These are phyloP conservation scores for Saraca asoca DNA, from an alignment of 331 rosid genomes.

Conservation along the genomic window DNA sequence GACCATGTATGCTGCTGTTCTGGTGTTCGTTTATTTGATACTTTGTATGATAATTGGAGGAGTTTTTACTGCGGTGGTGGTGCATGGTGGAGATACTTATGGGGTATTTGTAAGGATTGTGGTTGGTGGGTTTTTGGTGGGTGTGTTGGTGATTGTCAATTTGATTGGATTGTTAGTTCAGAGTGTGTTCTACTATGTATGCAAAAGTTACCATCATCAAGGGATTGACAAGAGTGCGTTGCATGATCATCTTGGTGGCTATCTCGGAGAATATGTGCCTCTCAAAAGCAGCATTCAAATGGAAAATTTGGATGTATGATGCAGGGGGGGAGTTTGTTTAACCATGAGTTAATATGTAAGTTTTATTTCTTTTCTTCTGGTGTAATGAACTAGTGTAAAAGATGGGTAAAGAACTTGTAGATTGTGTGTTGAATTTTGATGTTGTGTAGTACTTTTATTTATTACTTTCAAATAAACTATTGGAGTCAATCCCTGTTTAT, in stretches of 20 bases:
- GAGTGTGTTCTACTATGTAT: conserved; percentile 92
- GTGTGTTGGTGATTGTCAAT: conserved; percentile 81
- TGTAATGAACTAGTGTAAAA: conserved; percentile 35
- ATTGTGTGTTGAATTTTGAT: conserved; percentile 30
- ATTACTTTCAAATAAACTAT: conserved; percentile 16
- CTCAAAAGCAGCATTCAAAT: conserved; percentile 90
- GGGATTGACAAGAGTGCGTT: conserved; percentile 86
- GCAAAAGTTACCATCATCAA: conserved; percentile 89
- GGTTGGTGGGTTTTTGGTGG: conserved; percentile 82
- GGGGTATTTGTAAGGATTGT: conserved; percentile 65
- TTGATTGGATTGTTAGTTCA: conserved; percentile 81
- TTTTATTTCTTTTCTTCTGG: conserved; percentile 14
- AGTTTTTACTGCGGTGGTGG: conserved; percentile 67
- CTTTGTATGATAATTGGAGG: conserved; percentile 52
- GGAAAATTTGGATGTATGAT: conserved; percentile 80
- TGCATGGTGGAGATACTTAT: conserved; percentile 61
- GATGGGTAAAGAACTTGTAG: conserved; percentile 11
- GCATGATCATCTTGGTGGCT: conserved; percentile 91
- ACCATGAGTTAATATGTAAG: conserved; percentile 31
- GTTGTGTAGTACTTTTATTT: conserved; percentile 6
- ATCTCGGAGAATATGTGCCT: conserved; percentile 97
- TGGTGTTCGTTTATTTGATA: conserved; percentile 58
- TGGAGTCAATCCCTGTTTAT: conserved; percentile 24
- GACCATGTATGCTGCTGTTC: conserved; percentile 48
- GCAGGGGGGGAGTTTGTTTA: neutral